These are phyloP conservation scores for Bruguiera gymnorhiza DNA, from an alignment of 345 rosid species.

Conservation along the genomic window DNA sequence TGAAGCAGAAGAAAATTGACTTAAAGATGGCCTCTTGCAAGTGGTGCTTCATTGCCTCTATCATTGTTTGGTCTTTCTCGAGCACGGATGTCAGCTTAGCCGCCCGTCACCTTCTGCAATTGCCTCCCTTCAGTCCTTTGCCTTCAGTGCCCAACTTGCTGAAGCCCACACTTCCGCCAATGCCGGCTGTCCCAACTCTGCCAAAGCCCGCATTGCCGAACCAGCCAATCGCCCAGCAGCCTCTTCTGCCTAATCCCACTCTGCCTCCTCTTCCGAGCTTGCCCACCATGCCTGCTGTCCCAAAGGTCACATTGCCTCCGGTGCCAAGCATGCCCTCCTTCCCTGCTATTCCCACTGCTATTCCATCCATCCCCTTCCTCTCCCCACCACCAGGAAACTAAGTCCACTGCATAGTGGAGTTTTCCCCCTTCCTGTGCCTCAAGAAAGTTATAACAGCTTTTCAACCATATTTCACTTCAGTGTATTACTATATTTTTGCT, in stretches of 20 bases:
- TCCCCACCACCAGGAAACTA: conserved; percentile 13
- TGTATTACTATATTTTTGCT: no score
- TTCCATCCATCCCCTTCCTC: conserved; percentile 14
- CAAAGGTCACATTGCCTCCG: conserved; percentile 18
- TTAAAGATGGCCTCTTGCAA: no score
- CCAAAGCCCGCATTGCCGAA: neutral
- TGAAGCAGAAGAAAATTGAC: no score
- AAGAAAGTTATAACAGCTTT: no score
- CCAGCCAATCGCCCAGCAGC: neutral
- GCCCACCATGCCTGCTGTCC: no score
- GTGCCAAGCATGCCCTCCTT: conserved; percentile 19
- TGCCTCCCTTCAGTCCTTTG: no score
- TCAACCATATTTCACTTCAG: no score
- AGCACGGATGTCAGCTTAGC: neutral
- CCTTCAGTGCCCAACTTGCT: neutral
- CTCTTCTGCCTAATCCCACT: neutral
- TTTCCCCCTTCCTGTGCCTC: no score
- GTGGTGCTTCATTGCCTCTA: no score
- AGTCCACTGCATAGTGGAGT: neutral
- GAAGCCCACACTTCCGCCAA: neutral
- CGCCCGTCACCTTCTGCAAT: neutral
- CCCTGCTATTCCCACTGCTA: conserved; percentile 1
- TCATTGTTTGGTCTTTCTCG: neutral
- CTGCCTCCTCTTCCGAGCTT: neutral
- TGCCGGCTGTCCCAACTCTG: neutral